Conservation (phyloP, 257 asterid genomes). For the Nicotiana otophora region DNA sequence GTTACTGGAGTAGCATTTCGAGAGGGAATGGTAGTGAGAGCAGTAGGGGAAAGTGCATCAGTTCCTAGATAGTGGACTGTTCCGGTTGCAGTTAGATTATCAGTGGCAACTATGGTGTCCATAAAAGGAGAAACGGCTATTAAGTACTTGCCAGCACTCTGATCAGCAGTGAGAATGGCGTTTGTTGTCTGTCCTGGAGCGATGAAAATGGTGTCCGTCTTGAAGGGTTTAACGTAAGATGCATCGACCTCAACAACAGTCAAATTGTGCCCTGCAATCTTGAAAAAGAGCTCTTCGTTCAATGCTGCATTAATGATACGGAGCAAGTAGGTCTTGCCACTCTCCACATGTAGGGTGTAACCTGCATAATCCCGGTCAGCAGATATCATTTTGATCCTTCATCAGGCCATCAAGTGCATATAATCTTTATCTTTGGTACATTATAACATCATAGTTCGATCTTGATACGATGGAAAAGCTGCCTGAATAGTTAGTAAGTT, state of each 20-base stretch:
- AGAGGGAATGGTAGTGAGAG: slow-evolving; percentile 37
- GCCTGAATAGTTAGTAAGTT: too few relatives aligned
- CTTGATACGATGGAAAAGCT: neutral
- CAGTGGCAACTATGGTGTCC: slow-evolving; percentile 62
- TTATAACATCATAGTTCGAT: neutral
- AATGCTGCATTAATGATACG: slow-evolving; percentile 60
- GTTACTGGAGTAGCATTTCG: slow-evolving; percentile 46
- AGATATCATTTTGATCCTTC: neutral
- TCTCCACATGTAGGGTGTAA: slow-evolving; percentile 50
- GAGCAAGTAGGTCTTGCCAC: slow-evolving; percentile 57
- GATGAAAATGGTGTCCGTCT: slow-evolving; percentile 57
- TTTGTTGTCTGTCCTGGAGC: slow-evolving; percentile 77
- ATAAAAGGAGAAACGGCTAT: slow-evolving; percentile 63
- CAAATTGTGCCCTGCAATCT: slow-evolving; percentile 50
- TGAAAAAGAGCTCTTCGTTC: slow-evolving; percentile 71
- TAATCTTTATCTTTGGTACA: neutral
- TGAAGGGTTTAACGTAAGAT: slow-evolving; percentile 53
- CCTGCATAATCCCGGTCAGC: slow-evolving; percentile 24
- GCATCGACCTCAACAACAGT: slow-evolving; percentile 72
- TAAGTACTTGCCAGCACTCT: slow-evolving; percentile 31
- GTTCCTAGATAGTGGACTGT: slow-evolving; percentile 34
- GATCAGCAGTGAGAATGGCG: slow-evolving; percentile 49
- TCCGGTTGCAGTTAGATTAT: slow-evolving; percentile 49
- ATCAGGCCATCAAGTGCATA: neutral
- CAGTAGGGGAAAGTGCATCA: slow-evolving; percentile 23